A percentile compares a stretch with the other conserved stretches of the same genome.
phyloP scores from a whole-genome alignment of 2,329 filamentous ascomycete species.

The Diplodia sapinea region DNA sequence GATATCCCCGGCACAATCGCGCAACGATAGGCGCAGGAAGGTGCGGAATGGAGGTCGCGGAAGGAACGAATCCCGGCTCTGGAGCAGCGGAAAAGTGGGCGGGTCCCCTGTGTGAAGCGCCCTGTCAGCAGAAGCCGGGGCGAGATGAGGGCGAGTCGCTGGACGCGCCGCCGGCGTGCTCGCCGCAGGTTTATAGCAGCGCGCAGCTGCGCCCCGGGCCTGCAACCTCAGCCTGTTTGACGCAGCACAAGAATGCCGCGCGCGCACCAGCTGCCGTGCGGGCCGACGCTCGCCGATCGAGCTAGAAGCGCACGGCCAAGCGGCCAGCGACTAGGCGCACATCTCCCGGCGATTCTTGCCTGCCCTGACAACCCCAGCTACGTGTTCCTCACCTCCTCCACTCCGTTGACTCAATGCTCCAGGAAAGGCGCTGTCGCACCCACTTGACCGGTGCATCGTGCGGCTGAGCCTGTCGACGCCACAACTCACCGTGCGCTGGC shows the following conservation, averaged over 20 bases:
- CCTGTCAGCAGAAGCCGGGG: constrained; percentile 19
- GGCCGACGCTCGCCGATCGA: constrained; percentile 1
- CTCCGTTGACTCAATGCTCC: constrained; percentile 18
- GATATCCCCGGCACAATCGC: constrained; percentile 15
- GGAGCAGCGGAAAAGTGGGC: constrained; percentile 23
- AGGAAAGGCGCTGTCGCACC: neutral
- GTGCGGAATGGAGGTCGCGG: constrained; percentile 15
- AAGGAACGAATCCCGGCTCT: constrained; percentile 19
- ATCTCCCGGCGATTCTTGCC: constrained; percentile 29
- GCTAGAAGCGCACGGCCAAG: constrained; percentile 18
- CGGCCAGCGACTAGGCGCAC: constrained; percentile 6
- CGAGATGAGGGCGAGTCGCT: constrained; percentile 5
- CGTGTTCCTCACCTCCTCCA: constrained; percentile 4
- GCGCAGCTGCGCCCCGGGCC: neutral
- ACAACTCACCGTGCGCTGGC: constrained; percentile 7
- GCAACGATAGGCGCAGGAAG: constrained; percentile 23
- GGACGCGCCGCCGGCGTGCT: neutral
- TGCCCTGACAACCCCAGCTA: constrained; percentile 23
- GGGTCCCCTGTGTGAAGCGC: constrained; percentile 10
- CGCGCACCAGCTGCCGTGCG: constrained; percentile 8
- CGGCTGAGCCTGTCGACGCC: constrained; percentile 12
- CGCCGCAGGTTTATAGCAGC: constrained; percentile 17
- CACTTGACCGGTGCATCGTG: constrained; percentile 10
- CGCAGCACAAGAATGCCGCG: constrained; percentile 13
- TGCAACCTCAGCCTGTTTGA: neutral